These are phyloP conservation scores for Solanum aculeatissimum DNA, from an alignment of 305 asterid genomes.

Conservation along the genomic window DNA sequence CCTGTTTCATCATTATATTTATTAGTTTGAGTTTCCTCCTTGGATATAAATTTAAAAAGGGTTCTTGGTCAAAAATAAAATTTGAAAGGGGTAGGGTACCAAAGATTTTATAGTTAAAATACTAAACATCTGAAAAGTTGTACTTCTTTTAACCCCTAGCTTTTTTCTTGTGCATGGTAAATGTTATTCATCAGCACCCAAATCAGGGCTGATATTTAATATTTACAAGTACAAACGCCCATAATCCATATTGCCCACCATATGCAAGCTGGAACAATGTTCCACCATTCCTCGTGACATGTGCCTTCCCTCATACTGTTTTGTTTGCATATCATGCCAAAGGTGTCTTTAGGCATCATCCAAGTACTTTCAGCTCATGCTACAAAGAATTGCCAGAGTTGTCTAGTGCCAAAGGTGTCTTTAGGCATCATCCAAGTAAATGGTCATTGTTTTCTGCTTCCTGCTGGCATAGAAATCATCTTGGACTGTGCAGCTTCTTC, in stretches of 20 bases:
- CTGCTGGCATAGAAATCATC: background rate
- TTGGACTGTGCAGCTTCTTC: too few relatives aligned
- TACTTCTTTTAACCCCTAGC: background rate
- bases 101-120: background rate
- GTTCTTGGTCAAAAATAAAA: background rate
- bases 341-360: background rate
- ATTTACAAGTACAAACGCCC: background rate
- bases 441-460: background rate
- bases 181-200: background rate
- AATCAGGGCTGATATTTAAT: background rate
- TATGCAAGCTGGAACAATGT: background rate
- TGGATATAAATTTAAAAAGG: background rate
- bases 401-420: too few relatives aligned
- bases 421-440: too few relatives aligned
- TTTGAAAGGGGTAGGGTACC: background rate
- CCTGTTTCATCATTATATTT: background rate
- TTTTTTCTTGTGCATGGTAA: background rate
- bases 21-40: background rate
- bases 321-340: background rate
- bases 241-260: background rate
- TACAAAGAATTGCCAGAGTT: background rate
- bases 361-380: background rate
- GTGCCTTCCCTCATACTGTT: background rate
- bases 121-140: background rate
- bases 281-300: background rate